phyloP scores from a whole-genome alignment of 2,329 filamentous ascomycete genomes.

The Fusarium equiseti region DNA sequence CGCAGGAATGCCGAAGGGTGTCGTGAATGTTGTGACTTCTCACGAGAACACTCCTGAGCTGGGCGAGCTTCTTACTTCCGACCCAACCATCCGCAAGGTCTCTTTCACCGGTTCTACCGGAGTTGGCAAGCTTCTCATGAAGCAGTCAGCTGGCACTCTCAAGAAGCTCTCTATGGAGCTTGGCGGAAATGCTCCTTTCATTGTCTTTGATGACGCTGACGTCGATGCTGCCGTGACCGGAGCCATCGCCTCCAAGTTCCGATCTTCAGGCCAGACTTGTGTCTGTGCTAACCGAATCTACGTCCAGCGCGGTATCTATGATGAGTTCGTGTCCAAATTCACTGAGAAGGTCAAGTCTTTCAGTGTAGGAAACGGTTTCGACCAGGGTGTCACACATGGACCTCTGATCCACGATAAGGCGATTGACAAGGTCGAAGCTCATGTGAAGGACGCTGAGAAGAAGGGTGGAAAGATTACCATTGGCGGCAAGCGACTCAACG shows the following conservation, averaged over 20 bases:
- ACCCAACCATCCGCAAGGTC: slow-evolving; percentile 82
- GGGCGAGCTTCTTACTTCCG: slow-evolving; percentile 79
- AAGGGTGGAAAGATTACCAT: slow-evolving; percentile 82
- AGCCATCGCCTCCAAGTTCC: slow-evolving; percentile 90
- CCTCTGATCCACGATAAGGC: slow-evolving; percentile 89
- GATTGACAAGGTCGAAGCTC: slow-evolving; percentile 80
- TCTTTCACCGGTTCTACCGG: slow-evolving; percentile 89
- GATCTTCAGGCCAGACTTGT: slow-evolving; percentile 94
- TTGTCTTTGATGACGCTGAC: slow-evolving; percentile 96
- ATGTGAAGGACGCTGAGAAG: slow-evolving; percentile 81
- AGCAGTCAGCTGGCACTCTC: slow-evolving; percentile 84
- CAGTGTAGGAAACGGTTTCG: slow-evolving; percentile 81
- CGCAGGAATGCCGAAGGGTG: slow-evolving; percentile 89
- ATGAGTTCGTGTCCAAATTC: slow-evolving; percentile 76
- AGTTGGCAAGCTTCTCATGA: slow-evolving; percentile 84
- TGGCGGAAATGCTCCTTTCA: slow-evolving; percentile 94
- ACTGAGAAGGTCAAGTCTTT: slow-evolving; percentile 79
- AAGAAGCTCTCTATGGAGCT: slow-evolving; percentile 91
- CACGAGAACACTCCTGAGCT: slow-evolving; percentile 83
- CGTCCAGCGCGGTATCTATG: slow-evolving; percentile 82
- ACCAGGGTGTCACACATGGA: slow-evolving; percentile 78
- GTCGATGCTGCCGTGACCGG: slow-evolving; percentile 86
- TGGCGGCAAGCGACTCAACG: slow-evolving; percentile 79
- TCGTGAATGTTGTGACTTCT: slow-evolving; percentile 89
- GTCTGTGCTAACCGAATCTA: slow-evolving; percentile 90